phyloP scores from a whole-genome alignment of 2,329 filamentous ascomycete species.

The Ceratocystiopsis sp. region DNA sequence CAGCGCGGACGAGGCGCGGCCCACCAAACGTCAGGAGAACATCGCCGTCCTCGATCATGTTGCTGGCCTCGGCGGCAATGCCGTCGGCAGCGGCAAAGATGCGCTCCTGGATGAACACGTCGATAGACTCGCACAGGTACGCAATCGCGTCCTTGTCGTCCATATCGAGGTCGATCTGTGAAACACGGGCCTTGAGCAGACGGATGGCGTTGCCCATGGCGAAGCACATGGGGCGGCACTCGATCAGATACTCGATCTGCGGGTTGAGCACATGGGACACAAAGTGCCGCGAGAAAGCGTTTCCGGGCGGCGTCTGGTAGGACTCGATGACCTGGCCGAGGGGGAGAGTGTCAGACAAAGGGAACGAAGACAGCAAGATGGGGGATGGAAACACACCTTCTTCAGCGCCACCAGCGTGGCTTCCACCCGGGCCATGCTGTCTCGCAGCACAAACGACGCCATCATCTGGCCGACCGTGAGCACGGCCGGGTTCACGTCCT shows the following conservation, averaged over 20 bases:
- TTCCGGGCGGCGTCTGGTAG: slow-evolving; percentile 77
- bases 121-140: slow-evolving; percentile 61
- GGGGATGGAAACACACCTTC: slow-evolving; percentile 33
- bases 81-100: slow-evolving; percentile 75
- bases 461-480: slow-evolving; percentile 79
- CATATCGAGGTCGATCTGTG: slow-evolving; percentile 72
- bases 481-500: slow-evolving; percentile 74
- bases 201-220: slow-evolving; percentile 95
- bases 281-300: slow-evolving; percentile 76
- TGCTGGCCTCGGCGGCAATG: slow-evolving; percentile 59
- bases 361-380: too few species aligned
- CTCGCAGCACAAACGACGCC: slow-evolving; percentile 72
- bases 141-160: slow-evolving; percentile 71
- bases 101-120: slow-evolving; percentile 78
- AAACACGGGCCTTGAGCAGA: slow-evolving; percentile 83
- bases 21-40: slow-evolving; percentile 77
- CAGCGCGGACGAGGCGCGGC: slow-evolving; percentile 70
- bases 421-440: slow-evolving; percentile 75
- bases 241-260: slow-evolving; percentile 87
- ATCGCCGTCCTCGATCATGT: slow-evolving; percentile 62
- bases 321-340: slow-evolving; percentile 64
- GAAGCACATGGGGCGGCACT: slow-evolving; percentile 88
- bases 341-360: background rate
- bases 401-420: slow-evolving; percentile 83
- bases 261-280: slow-evolving; percentile 81